Evolutionary conservation across 2,329 filamentous ascomycete genomes (phyloP).

Genomic region (Balansia obtecta): DNA sequence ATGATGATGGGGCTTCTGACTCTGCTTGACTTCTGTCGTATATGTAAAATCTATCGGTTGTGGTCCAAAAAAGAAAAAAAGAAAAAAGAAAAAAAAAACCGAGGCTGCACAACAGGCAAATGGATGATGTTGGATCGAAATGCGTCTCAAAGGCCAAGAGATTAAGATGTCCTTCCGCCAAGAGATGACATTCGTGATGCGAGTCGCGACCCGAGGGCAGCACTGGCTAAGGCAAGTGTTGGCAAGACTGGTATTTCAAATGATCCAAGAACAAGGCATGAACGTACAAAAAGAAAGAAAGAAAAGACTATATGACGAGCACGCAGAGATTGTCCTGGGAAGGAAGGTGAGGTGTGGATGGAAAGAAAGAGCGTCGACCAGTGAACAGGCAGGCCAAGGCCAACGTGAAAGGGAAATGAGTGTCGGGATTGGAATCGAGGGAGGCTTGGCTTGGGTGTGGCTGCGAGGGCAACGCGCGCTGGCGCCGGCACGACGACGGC

Average conservation of each 20-base stretch:
- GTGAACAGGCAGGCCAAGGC: not conserved
- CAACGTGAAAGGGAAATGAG: not conserved
- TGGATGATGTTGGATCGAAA: conserved; percentile 11
- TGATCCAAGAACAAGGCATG: not conserved
- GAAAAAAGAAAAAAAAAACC: not conserved
- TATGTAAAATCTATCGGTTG: conserved; percentile 10
- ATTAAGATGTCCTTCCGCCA: conserved; percentile 1
- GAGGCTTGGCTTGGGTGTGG: not conserved
- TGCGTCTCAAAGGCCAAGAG: not conserved
- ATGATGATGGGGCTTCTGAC: conserved; percentile 5
- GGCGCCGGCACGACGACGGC: not conserved
- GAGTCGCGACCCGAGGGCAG: conserved; percentile 4
- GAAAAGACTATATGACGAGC: not conserved
- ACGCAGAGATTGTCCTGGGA: not conserved
- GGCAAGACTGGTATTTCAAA: not conserved
- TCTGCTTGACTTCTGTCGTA: conserved; percentile 8
- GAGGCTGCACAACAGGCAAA: conserved; percentile 9
- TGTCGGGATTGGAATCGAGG: not conserved
- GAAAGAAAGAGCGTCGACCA: not conserved
- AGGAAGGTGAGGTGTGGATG: conserved; percentile 3
- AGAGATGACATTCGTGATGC: not conserved
- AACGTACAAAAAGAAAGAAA: not conserved
- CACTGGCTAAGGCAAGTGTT: not conserved
- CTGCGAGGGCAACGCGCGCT: not conserved
- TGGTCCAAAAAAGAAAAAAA: conserved; percentile 8